These are phyloP conservation scores for Platismatia glauca DNA, from an alignment of 495 filamentous ascomycete species.

Conservation along the genomic window DNA sequence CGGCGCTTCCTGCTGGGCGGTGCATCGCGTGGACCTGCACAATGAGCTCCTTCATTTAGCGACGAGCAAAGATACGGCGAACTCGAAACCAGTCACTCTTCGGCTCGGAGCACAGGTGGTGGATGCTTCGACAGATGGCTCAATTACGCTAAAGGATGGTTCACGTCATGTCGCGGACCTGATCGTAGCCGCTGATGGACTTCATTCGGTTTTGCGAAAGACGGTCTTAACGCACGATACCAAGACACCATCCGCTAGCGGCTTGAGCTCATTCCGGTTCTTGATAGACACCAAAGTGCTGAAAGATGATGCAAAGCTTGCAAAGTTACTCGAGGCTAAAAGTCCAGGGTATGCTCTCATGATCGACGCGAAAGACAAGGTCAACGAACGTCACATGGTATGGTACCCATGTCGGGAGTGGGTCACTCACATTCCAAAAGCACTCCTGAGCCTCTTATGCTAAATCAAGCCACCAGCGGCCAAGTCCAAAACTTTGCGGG, in stretches of 20 bases:
- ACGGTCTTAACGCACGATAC: slow-evolving; percentile 19
- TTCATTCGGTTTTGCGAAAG: slow-evolving; percentile 31
- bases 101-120: slow-evolving; percentile 27
- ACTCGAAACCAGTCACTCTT: slow-evolving; percentile 32
- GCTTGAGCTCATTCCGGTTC: slow-evolving; percentile 37
- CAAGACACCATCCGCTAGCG: slow-evolving; percentile 28
- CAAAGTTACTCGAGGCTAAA: slow-evolving; percentile 15
- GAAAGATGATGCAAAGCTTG: slow-evolving; percentile 29
- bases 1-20: slow-evolving; percentile 31
- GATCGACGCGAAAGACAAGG: slow-evolving; percentile 11
- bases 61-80: slow-evolving; percentile 25
- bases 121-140: slow-evolving; percentile 31
- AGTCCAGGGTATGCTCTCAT: slow-evolving; percentile 25
- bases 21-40: slow-evolving; percentile 49
- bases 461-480: slow-evolving; percentile 21
- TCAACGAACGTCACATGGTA: slow-evolving; percentile 30
- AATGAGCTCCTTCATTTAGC: slow-evolving; percentile 36
- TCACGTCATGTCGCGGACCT: slow-evolving; percentile 33
- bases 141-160: slow-evolving; percentile 30
- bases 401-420: slow-evolving; percentile 38
- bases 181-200: slow-evolving; percentile 43
- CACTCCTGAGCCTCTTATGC: neutral
- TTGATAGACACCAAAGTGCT: slow-evolving; percentile 35
- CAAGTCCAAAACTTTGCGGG: slow-evolving; percentile 38
- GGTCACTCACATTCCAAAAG: slow-evolving; percentile 1